Base-by-base conservation (phyloP, 257 asterid species). In the Fraxinus americana region DNA sequence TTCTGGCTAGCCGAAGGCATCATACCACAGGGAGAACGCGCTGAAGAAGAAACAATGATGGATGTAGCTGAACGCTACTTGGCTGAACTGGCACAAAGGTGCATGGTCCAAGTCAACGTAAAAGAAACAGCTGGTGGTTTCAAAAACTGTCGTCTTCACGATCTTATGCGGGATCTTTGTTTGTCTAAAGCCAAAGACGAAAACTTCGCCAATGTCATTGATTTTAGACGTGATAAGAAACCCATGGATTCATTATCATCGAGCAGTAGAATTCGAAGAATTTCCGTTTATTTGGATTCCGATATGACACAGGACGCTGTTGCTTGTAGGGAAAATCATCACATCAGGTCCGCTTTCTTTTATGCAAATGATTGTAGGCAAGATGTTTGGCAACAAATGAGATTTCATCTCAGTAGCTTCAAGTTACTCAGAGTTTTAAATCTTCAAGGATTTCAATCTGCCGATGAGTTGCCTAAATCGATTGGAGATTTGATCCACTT, bases 81-180 rank as follows among this genome's bases (percentile, higher is more conserved):
- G 74, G 85, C 85, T n/a, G 85, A 84, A 50, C 79, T 84, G 71
- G 87, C 85, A 9, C 85, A 84, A 67, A 71, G 87, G 63, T 81
- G 81, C 73, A 81, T 84, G 87, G 87, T 81, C 39, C 87, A 84
- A 71, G 87, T 84, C 41, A 78, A 71, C 11, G 81, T 81, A 27
- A 81, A 84, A 76, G 87, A 84, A 78, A 81, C 85, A 16, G 81
- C 85, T 13, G 87, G 85, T 1, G 85, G 87, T 67, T 84, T 81
- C 32, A 80, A 79, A 38, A 71, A 70, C 65, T 86, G 89, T 10
- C 72, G 80, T 65, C 87, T 86, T 39, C 89, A 86, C 63, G 87
- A 83, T 75, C 82, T 83, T 19, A 86, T 86, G 87, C 63, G 87
- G 11, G 89, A 86, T 65, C 70, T 86, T 8, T 86, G 89, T 36